phyloP scores from a whole-genome alignment of 805 yeast species.

The Saccharomycopsis vini region DNA sequence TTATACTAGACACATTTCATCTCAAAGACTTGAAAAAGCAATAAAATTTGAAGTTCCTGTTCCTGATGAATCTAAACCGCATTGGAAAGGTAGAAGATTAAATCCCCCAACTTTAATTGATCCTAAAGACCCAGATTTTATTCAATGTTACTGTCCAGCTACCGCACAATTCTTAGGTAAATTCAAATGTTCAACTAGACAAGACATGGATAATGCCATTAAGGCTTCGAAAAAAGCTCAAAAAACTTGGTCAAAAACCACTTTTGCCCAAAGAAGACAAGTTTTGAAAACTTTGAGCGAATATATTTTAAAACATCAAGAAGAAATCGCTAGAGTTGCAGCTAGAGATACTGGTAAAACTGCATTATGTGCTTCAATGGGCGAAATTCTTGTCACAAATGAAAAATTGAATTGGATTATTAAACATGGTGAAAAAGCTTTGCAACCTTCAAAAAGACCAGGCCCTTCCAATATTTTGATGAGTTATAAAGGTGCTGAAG shows the following conservation, averaged over 20 bases:
- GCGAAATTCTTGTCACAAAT: constrained; percentile 89
- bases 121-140: constrained; percentile 53
- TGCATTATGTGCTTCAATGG: constrained; percentile 91
- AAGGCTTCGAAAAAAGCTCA: constrained; percentile 48
- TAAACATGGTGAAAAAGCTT: constrained; percentile 66
- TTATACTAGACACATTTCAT: constrained; percentile 15
- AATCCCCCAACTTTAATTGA: constrained; percentile 52
- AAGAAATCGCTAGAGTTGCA: constrained; percentile 79
- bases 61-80: constrained; percentile 75
- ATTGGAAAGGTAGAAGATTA: constrained; percentile 85
- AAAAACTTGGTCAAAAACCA: constrained; percentile 37
- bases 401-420: constrained; percentile 90
- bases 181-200: constrained; percentile 50
- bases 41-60: constrained; percentile 43
- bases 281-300: constrained; percentile 63
- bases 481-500: constrained; percentile 88
- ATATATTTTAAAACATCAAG: constrained; percentile 74
- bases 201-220: constrained; percentile 64
- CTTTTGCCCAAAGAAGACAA: constrained; percentile 57
- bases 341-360: constrained; percentile 97
- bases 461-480: constrained; percentile 82
- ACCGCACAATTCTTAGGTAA: constrained; percentile 85
- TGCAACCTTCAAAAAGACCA: constrained; percentile 66
- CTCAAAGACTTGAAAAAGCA: constrained; percentile 24
- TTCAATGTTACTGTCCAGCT: constrained; percentile 91